Base-by-base conservation (phyloP, 371 early-diverging fungal genomes). In the Mortierella sp. region DNA sequence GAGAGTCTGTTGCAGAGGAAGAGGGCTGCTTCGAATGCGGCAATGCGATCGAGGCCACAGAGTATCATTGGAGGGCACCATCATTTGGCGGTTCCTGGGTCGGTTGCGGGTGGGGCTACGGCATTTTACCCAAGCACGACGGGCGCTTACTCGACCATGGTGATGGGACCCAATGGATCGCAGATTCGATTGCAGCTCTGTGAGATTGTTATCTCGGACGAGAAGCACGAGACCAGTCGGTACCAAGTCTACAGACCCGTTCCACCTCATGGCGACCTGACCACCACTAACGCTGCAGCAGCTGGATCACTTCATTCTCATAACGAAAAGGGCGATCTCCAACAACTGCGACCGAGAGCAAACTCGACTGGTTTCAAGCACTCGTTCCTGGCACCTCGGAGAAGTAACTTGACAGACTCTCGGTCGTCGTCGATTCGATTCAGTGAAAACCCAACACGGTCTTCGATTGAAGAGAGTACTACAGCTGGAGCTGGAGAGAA, bases 121-220 rank as follows among this genome's bases (percentile, higher is more conserved):
- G 79, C 79, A 16, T 79, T 76, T 44, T 76, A 79, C 46, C 83
- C 79, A 21, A 59, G 75, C 26, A 44, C 84, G 0, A 37, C 80
- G 24, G 83, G 83, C 2, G 46, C 70, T 9, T 78, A 84, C 48
- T 84, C 84, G 40, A 80, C 81, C 34, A 74, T 84, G 59, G 75
- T 80, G 37, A 75, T 84, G 84, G 84, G 84, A 1, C 84, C 84
- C 26, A 77, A 72, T 59, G 84, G 81, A 13, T 43, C 77, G 0
- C 84, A 80, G 71, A 64, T 84, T 3, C 74, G 78, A 19, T 31
- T 84, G 1, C 84, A 84, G 69, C 69, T 84, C 0, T 84, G 84
- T 50, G 84, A 84, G 57, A 84, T 84, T 78, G 81, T 84, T 0
- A 71, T 84, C 16, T 77, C 84, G n/a, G 84, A 84, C 43, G 84